Percentiles rank a stretch among this genome's conserved stretches.
Conservation (phyloP, 352 stramenopile genomes). For the Phytopythium vexans region DNA sequence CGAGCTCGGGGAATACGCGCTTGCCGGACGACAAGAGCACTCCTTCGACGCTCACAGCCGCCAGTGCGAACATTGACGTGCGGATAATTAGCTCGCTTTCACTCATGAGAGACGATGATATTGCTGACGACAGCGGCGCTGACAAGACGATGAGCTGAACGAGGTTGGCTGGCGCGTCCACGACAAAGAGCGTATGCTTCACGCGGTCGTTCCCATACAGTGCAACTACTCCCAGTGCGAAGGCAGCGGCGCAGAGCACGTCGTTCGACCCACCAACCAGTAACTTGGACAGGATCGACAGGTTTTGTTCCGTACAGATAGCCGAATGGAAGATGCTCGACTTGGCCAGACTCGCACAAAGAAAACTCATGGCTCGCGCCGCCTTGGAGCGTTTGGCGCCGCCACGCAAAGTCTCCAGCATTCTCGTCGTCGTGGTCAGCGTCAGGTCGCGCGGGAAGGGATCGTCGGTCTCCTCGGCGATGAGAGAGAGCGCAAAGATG, state of each 20-base stretch:
- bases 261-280: slow-evolving; percentile 49
- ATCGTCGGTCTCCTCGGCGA: slow-evolving; percentile 48
- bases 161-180: slow-evolving; percentile 42
- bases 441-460: slow-evolving; percentile 54
- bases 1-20: slow-evolving; percentile 6
- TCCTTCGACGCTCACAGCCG: slow-evolving; percentile 24
- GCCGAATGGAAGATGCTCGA: slow-evolving; percentile 40
- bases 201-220: slow-evolving; percentile 28
- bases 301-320: slow-evolving; percentile 48
- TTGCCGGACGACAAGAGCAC: slow-evolving; percentile 13
- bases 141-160: slow-evolving; percentile 39
- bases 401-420: slow-evolving; percentile 64
- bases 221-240: slow-evolving; percentile 48
- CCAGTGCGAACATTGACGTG: slow-evolving; percentile 48
- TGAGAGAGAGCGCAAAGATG: slow-evolving; percentile 49
- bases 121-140: neutral
- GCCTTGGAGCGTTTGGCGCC: slow-evolving; percentile 55
- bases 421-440: slow-evolving; percentile 22
- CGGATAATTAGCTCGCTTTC: slow-evolving; percentile 1
- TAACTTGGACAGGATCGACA: slow-evolving; percentile 67
- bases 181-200: slow-evolving; percentile 45
- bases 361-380: slow-evolving; percentile 48
- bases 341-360: slow-evolving; percentile 56
- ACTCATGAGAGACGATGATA: neutral
- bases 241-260: slow-evolving; percentile 46